Base-by-base conservation (phyloP, 495 filamentous ascomycete genomes). In the Xylaria venustula region DNA sequence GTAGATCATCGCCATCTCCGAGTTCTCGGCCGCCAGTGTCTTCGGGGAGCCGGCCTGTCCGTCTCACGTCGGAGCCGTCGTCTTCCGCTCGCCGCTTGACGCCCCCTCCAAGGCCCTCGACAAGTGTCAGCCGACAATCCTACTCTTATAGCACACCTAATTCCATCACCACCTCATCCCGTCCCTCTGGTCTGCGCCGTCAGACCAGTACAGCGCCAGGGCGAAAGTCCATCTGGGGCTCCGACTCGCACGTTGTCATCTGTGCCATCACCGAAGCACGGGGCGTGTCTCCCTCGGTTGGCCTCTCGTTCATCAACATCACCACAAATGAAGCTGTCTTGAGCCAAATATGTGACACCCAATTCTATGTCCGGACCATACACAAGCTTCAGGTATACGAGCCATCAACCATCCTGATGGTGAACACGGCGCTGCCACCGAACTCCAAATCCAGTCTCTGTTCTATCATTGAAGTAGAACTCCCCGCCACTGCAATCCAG, bases 221-320 rank as follows among this genome's bases (percentile, higher is more conserved):
- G n/a, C 67, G 69, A 22, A 85, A 85, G n/a, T 88, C 90, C 26
- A 71, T 87, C 42, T 86, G 81, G 54, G 77, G 78, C 19, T 70
- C 77, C 28, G 79, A 85, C 17, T 75, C 76, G 44, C 89, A 95
- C 66, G 84, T 88, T 51, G 86, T 97, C 64, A 77, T 97, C 44
- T 98, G 93, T 68, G 92, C 94, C n/a, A 76, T 97, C 56, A 90
- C 88, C 61, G 94, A 99, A 74, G 91, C 88, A 50, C 88, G 89
- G 40, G 91, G 92, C 12, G 82, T 93, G 28, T 89, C 90, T 49
- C 90, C 90, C 17, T 90, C 86, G n/a, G 88, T 98, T 23, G 95
- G 93, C 7, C 78, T 98, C 50, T 90, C 94, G 15, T 91, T 93
- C 62, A 78, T 98, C 66, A 96, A 98, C 71, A 75, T 95, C 8